Evolutionary conservation across 106 monocot genomes (phyloP).

Genomic region (Chionographis japonica): DNA sequence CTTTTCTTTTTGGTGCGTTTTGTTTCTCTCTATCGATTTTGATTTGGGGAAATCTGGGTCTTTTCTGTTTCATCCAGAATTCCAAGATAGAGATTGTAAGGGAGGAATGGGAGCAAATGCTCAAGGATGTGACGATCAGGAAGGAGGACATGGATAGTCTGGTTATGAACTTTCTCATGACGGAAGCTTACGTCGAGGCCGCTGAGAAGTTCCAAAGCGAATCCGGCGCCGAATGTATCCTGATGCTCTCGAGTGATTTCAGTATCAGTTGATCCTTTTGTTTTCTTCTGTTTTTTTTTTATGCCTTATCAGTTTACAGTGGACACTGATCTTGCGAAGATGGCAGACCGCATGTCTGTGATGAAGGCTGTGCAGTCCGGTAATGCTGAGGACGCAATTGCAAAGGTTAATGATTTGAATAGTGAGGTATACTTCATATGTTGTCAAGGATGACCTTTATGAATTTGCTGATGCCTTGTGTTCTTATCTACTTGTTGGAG

Average conservation of each 20-base stretch:
- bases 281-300: background rate
- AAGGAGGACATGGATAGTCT: slow-evolving; percentile 67
- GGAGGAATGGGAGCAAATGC: slow-evolving; percentile 48
- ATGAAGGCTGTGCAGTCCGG: slow-evolving; percentile 42
- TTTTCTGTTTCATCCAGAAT: background rate
- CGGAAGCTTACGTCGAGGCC: slow-evolving; percentile 52
- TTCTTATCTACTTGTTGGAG: too few species aligned
- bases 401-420: slow-evolving; percentile 39
- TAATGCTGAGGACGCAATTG: slow-evolving; percentile 37
- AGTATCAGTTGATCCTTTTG: too few species aligned
- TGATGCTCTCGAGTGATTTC: background rate
- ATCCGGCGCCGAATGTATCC: slow-evolving; percentile 68
- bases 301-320: slow-evolving; percentile 15
- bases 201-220: slow-evolving; percentile 55
- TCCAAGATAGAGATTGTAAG: slow-evolving; percentile 34
- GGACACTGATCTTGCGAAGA: slow-evolving; percentile 33
- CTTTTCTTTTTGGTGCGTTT: too few species aligned
- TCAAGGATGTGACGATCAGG: slow-evolving; percentile 46
- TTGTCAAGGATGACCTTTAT: too few species aligned
- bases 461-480: too few species aligned
- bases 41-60: too few species aligned
- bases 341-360: slow-evolving; percentile 38
- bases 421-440: slow-evolving; percentile 23
- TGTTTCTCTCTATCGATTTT: too few species aligned
- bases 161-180: slow-evolving; percentile 66